Conservation (phyloP, 257 asterid genomes). For the Leonotis leonurus region DNA sequence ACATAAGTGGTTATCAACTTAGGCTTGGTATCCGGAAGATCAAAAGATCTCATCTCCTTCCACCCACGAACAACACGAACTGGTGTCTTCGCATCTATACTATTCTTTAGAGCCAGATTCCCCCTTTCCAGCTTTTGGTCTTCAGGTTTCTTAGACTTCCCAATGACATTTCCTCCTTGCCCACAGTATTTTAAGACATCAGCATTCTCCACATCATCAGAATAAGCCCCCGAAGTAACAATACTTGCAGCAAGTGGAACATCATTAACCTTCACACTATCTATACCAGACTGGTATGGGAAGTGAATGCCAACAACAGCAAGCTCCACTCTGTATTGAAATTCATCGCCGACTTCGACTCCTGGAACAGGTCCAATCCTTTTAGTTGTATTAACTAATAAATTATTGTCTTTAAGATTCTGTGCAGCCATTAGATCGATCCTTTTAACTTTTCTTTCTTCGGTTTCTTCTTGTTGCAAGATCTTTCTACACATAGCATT, state of each 20-base stretch:
- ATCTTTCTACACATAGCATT: conserved; percentile 58
- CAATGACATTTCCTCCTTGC: conserved; percentile 62
- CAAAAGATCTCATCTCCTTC: conserved; percentile 38
- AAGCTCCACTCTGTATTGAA: conserved; percentile 80
- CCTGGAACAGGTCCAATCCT: conserved; percentile 59
- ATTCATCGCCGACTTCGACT: conserved; percentile 84
- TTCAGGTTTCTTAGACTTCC: conserved; percentile 45
- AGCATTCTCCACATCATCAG: conserved; percentile 54
- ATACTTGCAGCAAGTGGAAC: conserved; percentile 53
- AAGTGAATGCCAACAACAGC: conserved; percentile 76
- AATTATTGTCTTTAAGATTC: conserved; percentile 37
- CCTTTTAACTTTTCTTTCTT: conserved; percentile 32
- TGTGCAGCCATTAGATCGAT: conserved; percentile 57
- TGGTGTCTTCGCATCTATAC: conserved; percentile 42
- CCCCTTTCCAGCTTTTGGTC: conserved; percentile 87
- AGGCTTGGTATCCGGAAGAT: conserved; percentile 37
- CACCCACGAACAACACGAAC: conserved; percentile 83
- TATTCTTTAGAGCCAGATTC: conserved; percentile 61
- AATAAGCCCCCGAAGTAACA: conserved; percentile 71
- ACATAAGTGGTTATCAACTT: conserved; percentile 51
- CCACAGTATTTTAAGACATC: conserved; percentile 69
- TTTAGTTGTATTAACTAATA: conserved; percentile 46
- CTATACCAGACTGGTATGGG: conserved; percentile 67
- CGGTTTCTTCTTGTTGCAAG: conserved; percentile 73
- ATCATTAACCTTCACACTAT: conserved; percentile 34